These are phyloP conservation scores for Senecio squalidus DNA, from an alignment of 140 eudicot species.

Conservation along the genomic window DNA sequence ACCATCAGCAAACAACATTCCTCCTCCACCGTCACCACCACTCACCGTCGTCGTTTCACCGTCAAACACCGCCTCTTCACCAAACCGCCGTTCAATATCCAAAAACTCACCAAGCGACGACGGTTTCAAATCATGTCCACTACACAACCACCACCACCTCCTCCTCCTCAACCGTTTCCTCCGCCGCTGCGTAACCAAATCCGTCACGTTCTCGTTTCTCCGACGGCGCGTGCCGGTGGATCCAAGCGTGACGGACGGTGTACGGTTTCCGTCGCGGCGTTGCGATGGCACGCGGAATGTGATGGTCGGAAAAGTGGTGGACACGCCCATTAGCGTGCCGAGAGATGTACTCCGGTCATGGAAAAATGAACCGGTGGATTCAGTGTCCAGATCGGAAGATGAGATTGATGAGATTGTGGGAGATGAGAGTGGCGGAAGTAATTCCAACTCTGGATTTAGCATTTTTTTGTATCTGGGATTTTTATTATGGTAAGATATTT, in stretches of 20 bases:
- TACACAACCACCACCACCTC: slow-evolving; percentile 77
- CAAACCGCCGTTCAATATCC: slow-evolving; percentile 78
- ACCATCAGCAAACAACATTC: slow-evolving; percentile 75
- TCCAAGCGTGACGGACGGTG: slow-evolving; percentile 8
- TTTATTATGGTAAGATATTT: too few species aligned
- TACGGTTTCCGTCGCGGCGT: slow-evolving; percentile 31
- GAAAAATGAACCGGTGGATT: slow-evolving; percentile 85
- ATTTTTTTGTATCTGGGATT: slow-evolving; percentile 17
- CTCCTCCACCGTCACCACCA: slow-evolving; percentile 24
- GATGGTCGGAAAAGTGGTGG: slow-evolving; percentile 40
- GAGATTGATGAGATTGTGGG: slow-evolving; percentile 71
- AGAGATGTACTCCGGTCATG: slow-evolving; percentile 73
- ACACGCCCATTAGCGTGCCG: slow-evolving; percentile 81
- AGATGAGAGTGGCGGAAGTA: slow-evolving; percentile 58
- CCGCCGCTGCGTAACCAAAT: slow-evolving; percentile 23
- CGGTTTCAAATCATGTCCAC: slow-evolving; percentile 53
- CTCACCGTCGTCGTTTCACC: slow-evolving; percentile 30
- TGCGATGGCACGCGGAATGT: slow-evolving; percentile 62
- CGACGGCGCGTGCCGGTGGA: slow-evolving; percentile 10
- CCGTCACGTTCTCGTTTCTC: slow-evolving; percentile 14
- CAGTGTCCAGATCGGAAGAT: slow-evolving; percentile 84
- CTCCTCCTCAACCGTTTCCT: slow-evolving; percentile 33
- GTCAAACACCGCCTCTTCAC: slow-evolving; percentile 45
- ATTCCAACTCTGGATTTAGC: slow-evolving; percentile 61
- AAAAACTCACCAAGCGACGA: slow-evolving; percentile 75